A percentile compares a stretch with the other conserved stretches of the same genome.
Conservation (phyloP, 495 filamentous ascomycete genomes). For the Penicillium coffeae region DNA sequence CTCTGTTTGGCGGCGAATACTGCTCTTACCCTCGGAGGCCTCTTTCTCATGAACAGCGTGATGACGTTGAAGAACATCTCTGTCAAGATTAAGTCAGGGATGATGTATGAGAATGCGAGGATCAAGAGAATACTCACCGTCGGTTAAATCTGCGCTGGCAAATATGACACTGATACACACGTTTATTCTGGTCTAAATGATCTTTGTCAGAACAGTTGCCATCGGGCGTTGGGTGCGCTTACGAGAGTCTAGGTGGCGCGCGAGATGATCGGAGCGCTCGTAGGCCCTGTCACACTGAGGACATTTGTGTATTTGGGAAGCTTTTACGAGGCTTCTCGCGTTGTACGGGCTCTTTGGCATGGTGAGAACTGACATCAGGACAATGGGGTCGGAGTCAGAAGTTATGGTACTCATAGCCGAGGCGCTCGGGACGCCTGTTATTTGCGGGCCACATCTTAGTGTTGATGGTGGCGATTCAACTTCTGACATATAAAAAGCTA, state of each 20-base stretch:
- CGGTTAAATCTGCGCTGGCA: conserved; percentile 24
- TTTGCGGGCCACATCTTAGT: conserved; percentile 5
- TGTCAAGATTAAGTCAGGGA: neutral
- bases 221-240: neutral
- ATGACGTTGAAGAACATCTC: conserved; percentile 25
- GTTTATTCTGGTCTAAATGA: conserved; percentile 17
- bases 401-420: too few species aligned
- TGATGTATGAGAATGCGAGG: neutral
- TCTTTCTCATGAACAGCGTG: conserved; percentile 20
- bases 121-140: conserved; percentile 1
- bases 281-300: conserved; percentile 25
- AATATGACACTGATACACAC: conserved; percentile 18
- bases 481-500: too few species aligned
- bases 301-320: conserved; percentile 14
- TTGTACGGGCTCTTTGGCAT: conserved; percentile 10
- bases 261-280: conserved; percentile 25
- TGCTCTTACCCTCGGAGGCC: conserved; percentile 5
- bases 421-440: neutral
- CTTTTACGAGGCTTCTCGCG: conserved; percentile 13
- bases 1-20: conserved; percentile 6
- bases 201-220: neutral
- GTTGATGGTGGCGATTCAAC: neutral
- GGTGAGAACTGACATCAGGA: neutral
- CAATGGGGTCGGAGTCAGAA: too few species aligned
- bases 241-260: conserved; percentile 29